These are phyloP conservation scores for Aspergillus nanangensis DNA, from an alignment of 495 filamentous ascomycete species.

Conservation along the genomic window DNA sequence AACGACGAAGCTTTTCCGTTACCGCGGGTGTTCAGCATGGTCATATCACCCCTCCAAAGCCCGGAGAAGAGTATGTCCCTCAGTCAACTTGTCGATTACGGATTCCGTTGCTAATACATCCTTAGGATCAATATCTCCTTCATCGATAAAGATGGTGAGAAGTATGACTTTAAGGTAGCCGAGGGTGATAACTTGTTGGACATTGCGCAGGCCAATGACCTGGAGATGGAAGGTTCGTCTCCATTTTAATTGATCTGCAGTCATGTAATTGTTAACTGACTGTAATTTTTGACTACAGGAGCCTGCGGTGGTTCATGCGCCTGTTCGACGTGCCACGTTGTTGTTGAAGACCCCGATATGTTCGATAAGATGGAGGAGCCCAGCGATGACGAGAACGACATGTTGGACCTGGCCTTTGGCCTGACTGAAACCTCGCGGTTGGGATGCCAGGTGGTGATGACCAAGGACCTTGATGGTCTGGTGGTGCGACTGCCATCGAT, in stretches of 20 bases:
- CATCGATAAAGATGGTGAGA: slow-evolving; percentile 83
- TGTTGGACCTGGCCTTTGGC: slow-evolving; percentile 95
- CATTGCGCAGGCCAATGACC: slow-evolving; percentile 88
- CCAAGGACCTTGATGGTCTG: slow-evolving; percentile 80
- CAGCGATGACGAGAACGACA: slow-evolving; percentile 97
- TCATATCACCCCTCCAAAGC: slow-evolving; percentile 76
- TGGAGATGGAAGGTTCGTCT: slow-evolving; percentile 87
- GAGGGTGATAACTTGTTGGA: slow-evolving; percentile 90
- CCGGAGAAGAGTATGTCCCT: slow-evolving; percentile 85
- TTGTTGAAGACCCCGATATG: slow-evolving; percentile 75
- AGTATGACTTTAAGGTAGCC: slow-evolving; percentile 70
- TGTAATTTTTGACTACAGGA: no score
- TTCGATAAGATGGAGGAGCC: slow-evolving; percentile 93
- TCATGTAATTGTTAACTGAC: not conserved
- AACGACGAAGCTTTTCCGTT: slow-evolving; percentile 60
- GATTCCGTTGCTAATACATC: not conserved
- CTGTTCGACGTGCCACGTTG: slow-evolving; percentile 96
- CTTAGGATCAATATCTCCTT: slow-evolving; percentile 82
- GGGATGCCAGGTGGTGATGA: slow-evolving; percentile 93
- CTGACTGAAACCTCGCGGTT: slow-evolving; percentile 94
- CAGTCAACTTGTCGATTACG: not conserved
- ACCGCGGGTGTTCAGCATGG: slow-evolving; percentile 61
- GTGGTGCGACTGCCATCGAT: slow-evolving; percentile 80
- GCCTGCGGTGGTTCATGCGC: slow-evolving; percentile 95
- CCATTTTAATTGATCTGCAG: slow-evolving; percentile 2